Evolutionary conservation across 1,139 yeast genomes (phyloP), one percentile per base, ranked within the genome.

Genomic region (Entelexis paramagnoliae): DNA sequence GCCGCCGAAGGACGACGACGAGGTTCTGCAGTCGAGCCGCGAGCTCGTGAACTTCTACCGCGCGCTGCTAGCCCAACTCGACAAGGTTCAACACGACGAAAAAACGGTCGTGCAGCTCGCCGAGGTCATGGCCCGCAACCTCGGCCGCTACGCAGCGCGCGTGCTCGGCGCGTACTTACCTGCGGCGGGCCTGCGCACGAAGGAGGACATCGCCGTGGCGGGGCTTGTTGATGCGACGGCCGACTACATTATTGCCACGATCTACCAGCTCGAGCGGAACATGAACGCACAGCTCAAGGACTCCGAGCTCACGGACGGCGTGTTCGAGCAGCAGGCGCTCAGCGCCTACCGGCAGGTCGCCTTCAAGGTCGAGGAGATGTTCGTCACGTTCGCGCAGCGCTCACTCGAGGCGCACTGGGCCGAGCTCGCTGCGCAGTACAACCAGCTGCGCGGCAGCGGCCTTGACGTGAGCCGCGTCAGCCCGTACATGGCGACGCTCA

Each of bases 221-320:
- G 81, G 94, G 28, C 71, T 86, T 66, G 76, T 88, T 11, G 68
- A 91, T 32, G 86, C 88, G 60, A 91, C 98, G 0, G 88, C 95
- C 1, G 96, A 91, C 63, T 91, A 89, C 66, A 81, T 95, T 55
- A 77, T 85, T 29, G 74, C 79, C 17, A 91, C 96, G 7, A 78
- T 83, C 2, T 76, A 75, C 19, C 96, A 91, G 63, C 70, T 91
- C 50, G 87, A 80, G 60, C 84, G 81, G 40, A 79, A 77, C 59
- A 68, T 91, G 49, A 64, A 68, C 13, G 75, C 74, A 20, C 68
- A 80, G 36, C 72, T 80, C 35, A 71, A 32, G 14, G 14, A 8
- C 19, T 17, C 42, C 10, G 51, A 45, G 29, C 39, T 26, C 19
- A 30, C 41, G 26, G 52, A 48, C 19, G 50, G 33, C 24, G 34